Evolutionary conservation across 805 yeast genomes (phyloP), one percentile per base, ranked within the genome.

Genomic region (Lachancea sp.): DNA sequence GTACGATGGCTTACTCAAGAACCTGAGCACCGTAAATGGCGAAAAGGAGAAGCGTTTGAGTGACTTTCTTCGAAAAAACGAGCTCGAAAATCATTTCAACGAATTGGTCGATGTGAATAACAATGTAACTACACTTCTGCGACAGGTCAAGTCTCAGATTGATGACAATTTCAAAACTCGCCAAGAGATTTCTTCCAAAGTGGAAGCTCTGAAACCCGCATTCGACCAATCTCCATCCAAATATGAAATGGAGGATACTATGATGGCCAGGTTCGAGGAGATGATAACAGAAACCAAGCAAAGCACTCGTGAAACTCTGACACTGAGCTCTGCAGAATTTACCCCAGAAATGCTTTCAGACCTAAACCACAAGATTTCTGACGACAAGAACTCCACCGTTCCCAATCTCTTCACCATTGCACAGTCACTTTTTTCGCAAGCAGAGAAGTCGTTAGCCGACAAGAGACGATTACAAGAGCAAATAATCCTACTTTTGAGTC

Each of bases 401-500:
- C 48, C 53, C 8, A 53, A 49, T 6, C 42, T 63, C 4, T 53
- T 44, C 20, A 58, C 63, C 3, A 58, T 62, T 11, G 56, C 65
- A 16, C 53, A 56, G 20, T 53, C 65, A 10, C 46, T 63, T 20
- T 59, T 52, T 42, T 33, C 50, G 10, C 56, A 57, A 44, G 51
- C 59, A 5, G 52, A 53, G 31, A 46, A 51, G 10, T 41, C 57
- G 2, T 52, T 59, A 9, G 56, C 53, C 3, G 49, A 63, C 1
- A 74, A 72, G 47, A 50, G 51, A 12, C 56, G 51, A n/a, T 47
- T 73, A 11, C 65, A 71, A 12, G 55, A 56, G 1, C 49, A 61
- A 3, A 57, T 69, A 1, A 53, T 71, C 20, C 48, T 38, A 3
- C 25, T 53, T 0, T 48, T 56, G 37, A 59, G 66, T 3, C 58